A percentile compares a stretch with the other conserved stretches of the same genome.
phyloP scores from a whole-genome alignment of 1,284 basidiomycete genomes.

The Volvariella volvacea region DNA sequence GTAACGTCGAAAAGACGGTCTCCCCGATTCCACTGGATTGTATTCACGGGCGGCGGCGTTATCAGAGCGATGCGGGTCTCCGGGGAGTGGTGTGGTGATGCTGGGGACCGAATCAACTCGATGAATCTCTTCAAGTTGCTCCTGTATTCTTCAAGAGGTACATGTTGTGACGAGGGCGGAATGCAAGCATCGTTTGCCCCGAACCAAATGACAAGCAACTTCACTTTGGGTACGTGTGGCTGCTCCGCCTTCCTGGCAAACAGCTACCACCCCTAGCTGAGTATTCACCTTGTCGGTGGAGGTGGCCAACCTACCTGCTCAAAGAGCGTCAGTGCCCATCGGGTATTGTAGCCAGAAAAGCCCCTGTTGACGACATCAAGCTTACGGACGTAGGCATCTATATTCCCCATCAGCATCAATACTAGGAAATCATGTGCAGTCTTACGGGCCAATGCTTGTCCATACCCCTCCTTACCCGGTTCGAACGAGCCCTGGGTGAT shows the following conservation, averaged over 20 bases:
- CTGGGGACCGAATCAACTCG: constrained; percentile 49
- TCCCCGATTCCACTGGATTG: constrained; percentile 41
- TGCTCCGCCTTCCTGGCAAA: constrained; percentile 49
- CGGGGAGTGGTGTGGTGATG: constrained; percentile 65
- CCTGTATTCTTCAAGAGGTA: constrained; percentile 63
- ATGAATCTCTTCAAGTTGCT: constrained; percentile 63
- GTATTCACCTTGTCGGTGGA: background rate
- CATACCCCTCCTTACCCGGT: constrained; percentile 44
- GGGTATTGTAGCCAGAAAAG: constrained; percentile 74
- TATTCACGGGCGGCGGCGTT: constrained; percentile 80
- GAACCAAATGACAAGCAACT: constrained; percentile 80
- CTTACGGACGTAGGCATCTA: constrained; percentile 72
- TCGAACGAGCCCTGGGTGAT: constrained; percentile 64
- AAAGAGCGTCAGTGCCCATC: constrained; percentile 76
- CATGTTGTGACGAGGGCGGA: constrained; percentile 54
- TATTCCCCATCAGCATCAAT: constrained; percentile 3
- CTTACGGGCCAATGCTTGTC: constrained; percentile 56
- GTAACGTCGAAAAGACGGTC: constrained; percentile 62
- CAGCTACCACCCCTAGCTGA: constrained; percentile 26
- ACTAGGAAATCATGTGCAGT: constrained; percentile 9
- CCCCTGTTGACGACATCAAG: constrained; percentile 83
- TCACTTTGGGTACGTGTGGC: constrained; percentile 50
- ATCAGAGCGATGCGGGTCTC: constrained; percentile 75
- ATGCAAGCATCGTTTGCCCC: constrained; percentile 81
- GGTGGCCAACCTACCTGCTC: constrained; percentile 47